Conservation (phyloP, 805 yeast species). For the Metschnikowia rubicola region DNA sequence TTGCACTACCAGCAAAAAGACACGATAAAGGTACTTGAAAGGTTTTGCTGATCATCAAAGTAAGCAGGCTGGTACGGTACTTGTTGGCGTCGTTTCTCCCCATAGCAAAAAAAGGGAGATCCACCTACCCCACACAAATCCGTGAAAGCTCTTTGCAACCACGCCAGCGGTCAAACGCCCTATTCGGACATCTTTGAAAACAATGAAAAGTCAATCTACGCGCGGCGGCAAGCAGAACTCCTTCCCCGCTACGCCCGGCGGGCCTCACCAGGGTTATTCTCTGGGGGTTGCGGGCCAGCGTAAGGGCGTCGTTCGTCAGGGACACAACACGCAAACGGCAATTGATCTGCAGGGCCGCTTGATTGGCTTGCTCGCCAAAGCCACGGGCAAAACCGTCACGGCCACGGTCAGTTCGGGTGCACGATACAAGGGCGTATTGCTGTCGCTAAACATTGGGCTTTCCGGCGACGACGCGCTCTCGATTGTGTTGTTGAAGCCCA, state of each 20-base stretch:
- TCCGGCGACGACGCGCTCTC: constrained; percentile 45
- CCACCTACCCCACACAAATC: no score
- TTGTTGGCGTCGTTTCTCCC: no score
- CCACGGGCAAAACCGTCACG: constrained; percentile 49
- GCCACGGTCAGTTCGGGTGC: constrained; percentile 65
- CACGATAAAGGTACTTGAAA: no score
- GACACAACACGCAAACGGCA: not conserved
- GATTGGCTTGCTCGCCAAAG: constrained; percentile 14
- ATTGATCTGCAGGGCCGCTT: constrained; percentile 3
- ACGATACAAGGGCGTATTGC: constrained; percentile 54
- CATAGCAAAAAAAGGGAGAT: no score
- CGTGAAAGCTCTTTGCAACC: no score
- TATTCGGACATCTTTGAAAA: not conserved
- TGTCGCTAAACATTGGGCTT: constrained; percentile 41
- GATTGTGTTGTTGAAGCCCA: constrained; percentile 53
- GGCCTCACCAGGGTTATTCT: not conserved
- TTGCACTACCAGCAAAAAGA: no score
- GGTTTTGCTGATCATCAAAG: no score
- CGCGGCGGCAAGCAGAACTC: constrained; percentile 11
- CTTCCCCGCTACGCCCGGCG: constrained; percentile 1
- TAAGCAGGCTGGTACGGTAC: no score
- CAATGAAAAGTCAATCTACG: constrained; percentile 8
- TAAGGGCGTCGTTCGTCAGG: not conserved
- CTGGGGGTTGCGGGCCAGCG: constrained; percentile 4
- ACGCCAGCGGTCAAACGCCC: no score